Percentiles rank a stretch among this genome's conserved stretches.
These are phyloP conservation scores for Leccinum holopus DNA, from an alignment of 1,284 basidiomycete genomes.

Conservation along the genomic window DNA sequence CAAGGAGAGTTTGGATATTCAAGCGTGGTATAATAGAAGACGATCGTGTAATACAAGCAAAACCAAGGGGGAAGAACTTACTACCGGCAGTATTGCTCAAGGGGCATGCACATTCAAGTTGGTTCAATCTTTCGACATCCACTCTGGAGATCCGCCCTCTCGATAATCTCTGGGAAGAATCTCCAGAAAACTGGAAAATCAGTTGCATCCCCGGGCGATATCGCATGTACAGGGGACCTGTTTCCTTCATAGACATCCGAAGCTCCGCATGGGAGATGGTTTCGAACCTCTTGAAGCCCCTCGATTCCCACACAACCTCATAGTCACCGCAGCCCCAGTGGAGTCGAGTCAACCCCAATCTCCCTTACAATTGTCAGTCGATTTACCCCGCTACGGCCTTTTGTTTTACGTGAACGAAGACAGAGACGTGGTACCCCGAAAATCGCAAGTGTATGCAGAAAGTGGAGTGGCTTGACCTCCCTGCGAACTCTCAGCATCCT, in stretches of 20 bases:
- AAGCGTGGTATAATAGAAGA: conserved; percentile 1
- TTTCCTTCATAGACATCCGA: background rate
- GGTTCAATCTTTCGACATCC: conserved; percentile 36
- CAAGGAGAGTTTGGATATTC: background rate
- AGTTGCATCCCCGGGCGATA: background rate
- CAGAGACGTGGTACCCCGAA: conserved; percentile 37
- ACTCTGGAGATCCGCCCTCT: conserved; percentile 41
- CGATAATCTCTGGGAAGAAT: conserved; percentile 23
- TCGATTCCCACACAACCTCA: conserved; percentile 37
- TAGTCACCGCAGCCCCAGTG: conserved; percentile 16
- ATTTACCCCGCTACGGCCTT: conserved; percentile 43
- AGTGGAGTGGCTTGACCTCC: conserved; percentile 21
- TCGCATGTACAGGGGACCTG: background rate
- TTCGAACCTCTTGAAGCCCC: conserved; percentile 23
- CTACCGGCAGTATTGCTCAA: conserved; percentile 40
- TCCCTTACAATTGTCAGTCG: conserved; percentile 27
- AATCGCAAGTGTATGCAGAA: conserved; percentile 38
- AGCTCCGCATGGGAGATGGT: conserved; percentile 30
- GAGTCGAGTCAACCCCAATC: conserved; percentile 10
- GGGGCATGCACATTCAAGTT: conserved; percentile 35
- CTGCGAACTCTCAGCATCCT: conserved; percentile 32
- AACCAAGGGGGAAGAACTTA: conserved; percentile 36
- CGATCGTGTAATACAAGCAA: conserved; percentile 35
- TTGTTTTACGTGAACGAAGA: conserved; percentile 34
- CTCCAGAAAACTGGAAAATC: conserved; percentile 22